Percentiles rank a stretch among this genome's conserved stretches.
Conservation (phyloP, 306 rosid genomes). For the Cucurbita argyrosperma region DNA sequence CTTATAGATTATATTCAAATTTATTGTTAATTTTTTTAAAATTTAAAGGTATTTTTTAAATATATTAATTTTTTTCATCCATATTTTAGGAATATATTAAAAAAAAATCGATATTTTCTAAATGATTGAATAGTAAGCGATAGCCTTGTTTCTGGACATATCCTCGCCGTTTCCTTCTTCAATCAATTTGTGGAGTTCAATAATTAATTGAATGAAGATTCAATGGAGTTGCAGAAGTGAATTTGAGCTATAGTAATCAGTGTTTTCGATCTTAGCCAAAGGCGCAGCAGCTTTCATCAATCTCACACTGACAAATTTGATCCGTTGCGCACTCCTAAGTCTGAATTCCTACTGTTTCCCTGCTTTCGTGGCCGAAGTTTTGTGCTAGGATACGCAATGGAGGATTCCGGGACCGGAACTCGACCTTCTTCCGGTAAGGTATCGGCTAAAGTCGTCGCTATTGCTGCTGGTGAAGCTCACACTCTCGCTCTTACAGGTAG, state of each 20-base stretch:
- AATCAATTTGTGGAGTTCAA: background rate
- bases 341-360: background rate
- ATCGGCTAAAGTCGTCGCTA: slow-evolving; percentile 18
- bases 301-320: background rate
- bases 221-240: background rate
- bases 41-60: no score
- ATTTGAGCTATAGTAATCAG: background rate
- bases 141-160: background rate
- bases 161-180: background rate
- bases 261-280: background rate
- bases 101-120: no score
- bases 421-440: slow-evolving; percentile 1
- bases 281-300: background rate
- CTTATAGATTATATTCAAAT: no score
- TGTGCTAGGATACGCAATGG: slow-evolving; percentile 12
- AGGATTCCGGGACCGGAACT: background rate
- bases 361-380: background rate
- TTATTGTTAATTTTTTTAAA: no score
- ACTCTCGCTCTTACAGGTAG: slow-evolving; percentile 36
- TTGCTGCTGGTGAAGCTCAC: slow-evolving; percentile 48
- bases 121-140: no score
- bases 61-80: no score
- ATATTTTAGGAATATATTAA: no score
- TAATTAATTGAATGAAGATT: background rate
- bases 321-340: background rate